Conservation (phyloP, 371 early-diverging fungal species). For the Mucor circinelloides region DNA sequence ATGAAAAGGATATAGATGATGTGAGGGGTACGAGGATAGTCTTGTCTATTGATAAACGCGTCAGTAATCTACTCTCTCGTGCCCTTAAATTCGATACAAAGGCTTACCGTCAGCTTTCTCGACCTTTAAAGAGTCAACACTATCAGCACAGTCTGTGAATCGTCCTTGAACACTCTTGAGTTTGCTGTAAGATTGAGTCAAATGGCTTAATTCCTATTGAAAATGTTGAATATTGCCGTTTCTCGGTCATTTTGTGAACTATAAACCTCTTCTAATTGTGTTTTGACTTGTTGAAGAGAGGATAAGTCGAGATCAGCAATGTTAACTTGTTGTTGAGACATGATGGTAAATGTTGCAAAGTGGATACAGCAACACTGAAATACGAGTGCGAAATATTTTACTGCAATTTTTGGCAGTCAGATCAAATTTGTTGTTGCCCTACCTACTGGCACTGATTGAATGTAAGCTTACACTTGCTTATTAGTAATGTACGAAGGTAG, state of each 20-base stretch:
- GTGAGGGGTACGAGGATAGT: slow-evolving; percentile 80
- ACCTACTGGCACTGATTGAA: neutral
- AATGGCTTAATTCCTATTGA: slow-evolving; percentile 77
- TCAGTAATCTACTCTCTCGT: neutral
- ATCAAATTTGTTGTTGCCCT: neutral
- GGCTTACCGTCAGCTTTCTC: slow-evolving; percentile 49
- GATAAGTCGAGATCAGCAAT: slow-evolving; percentile 81
- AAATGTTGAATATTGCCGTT: neutral
- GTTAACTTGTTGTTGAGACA: slow-evolving; percentile 65
- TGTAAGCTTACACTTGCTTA: neutral
- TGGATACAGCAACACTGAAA: neutral
- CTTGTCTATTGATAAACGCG: slow-evolving; percentile 51
- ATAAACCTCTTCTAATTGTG: slow-evolving; percentile 82
- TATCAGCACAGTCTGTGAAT: slow-evolving; percentile 82
- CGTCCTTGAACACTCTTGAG: slow-evolving; percentile 87
- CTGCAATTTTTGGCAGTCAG: slow-evolving; percentile 6
- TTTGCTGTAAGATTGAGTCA: slow-evolving; percentile 82
- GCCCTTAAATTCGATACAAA: neutral
- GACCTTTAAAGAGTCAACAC: slow-evolving; percentile 44
- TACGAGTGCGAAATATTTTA: neutral
- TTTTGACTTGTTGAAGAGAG: slow-evolving; percentile 82
- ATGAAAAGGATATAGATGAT: slow-evolving; percentile 57
- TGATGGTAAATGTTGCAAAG: neutral
- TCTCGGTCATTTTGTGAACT: neutral
- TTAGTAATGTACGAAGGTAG: neutral